Base-by-base conservation (phyloP, 257 asterid species). In the Plantago major region DNA sequence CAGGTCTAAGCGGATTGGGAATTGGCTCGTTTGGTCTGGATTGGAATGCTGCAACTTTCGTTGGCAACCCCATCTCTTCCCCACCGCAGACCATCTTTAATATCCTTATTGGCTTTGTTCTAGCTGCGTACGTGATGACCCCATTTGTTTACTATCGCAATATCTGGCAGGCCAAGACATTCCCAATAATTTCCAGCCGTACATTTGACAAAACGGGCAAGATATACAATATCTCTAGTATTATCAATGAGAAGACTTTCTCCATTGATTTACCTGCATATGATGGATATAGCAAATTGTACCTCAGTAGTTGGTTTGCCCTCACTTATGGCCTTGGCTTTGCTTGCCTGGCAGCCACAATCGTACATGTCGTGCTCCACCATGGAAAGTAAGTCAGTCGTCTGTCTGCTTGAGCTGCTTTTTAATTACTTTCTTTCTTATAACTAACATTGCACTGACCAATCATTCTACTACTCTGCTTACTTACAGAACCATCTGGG, bases 241-340 rank as follows among this genome's bases (percentile, higher is more conserved):
- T 87, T 22, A 72, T 87, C 7, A 60, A 82, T 47, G 6, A 67
- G 2, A 1, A 59, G 42, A 56, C 70, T 0, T 87, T 87, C 42
- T 7, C 48, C 30, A 69, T 87, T 10, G 68, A 82, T 55, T 13
- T 58, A 18, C 73, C 43, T 0, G 78, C 73, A 0, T 87, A 84
- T 28, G 37, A 70, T 0, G n/a, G 50, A 15, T 84, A 84, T 57
- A 82, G 95, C 84, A 84, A 81, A 62, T 70, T 89, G 4, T 71
- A 86, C 46, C 60, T 89, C 13, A 82, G 88, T 54, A 13, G 72
- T 30, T 79, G 84, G 71, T 89, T 86, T 58, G 86, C 87, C 54
- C 67, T 84, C 67, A 58, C 70, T 46, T 89, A 89, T 18, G 97
- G 94, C 40, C 55, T 84, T 33, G 81, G 91, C 58, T 89, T 89